Conservation (phyloP, 768 basidiomycete genomes). For the Boletus subparvulus region DNA sequence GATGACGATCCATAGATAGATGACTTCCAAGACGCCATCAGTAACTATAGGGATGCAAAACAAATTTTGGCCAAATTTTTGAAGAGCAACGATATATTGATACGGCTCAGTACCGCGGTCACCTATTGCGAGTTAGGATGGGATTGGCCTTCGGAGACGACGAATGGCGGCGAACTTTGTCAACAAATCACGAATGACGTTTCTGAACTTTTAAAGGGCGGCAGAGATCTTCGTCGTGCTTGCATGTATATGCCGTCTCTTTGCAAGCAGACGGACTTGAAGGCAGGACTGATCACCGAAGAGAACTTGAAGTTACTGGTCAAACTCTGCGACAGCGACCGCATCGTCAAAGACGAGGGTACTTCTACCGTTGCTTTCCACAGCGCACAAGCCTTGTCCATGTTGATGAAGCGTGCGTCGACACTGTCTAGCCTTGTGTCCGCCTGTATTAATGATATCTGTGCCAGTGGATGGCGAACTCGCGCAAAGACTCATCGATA, state of each 20-base stretch:
- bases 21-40: slow-evolving; percentile 12
- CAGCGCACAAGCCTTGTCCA: slow-evolving; percentile 25
- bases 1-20: slow-evolving; percentile 10
- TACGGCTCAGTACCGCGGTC: slow-evolving; percentile 27
- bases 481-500: slow-evolving; percentile 13
- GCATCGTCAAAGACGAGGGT: slow-evolving; percentile 5
- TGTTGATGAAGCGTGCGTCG: slow-evolving; percentile 25
- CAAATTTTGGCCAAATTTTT: slow-evolving; percentile 15
- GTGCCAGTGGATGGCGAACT: slow-evolving; percentile 14
- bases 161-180: background rate
- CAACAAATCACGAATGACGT: slow-evolving; percentile 12
- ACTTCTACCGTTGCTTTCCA: slow-evolving; percentile 22
- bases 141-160: slow-evolving; percentile 15
- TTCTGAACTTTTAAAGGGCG: slow-evolving; percentile 12
- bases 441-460: background rate
- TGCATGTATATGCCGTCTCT: slow-evolving; percentile 32
- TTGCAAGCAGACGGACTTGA: slow-evolving; percentile 21
- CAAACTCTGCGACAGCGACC: slow-evolving; percentile 14
- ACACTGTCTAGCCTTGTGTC: background rate
- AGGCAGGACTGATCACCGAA: slow-evolving; percentile 12
- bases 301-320: slow-evolving; percentile 20
- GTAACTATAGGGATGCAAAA: background rate
- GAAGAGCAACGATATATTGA: slow-evolving; percentile 9
- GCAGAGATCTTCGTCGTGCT: slow-evolving; percentile 15
- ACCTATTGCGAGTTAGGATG: slow-evolving; percentile 28